Percentiles rank a stretch among this genome's conserved stretches.
Conservation (phyloP, 306 rosid species). For the Rubus idaeus region DNA sequence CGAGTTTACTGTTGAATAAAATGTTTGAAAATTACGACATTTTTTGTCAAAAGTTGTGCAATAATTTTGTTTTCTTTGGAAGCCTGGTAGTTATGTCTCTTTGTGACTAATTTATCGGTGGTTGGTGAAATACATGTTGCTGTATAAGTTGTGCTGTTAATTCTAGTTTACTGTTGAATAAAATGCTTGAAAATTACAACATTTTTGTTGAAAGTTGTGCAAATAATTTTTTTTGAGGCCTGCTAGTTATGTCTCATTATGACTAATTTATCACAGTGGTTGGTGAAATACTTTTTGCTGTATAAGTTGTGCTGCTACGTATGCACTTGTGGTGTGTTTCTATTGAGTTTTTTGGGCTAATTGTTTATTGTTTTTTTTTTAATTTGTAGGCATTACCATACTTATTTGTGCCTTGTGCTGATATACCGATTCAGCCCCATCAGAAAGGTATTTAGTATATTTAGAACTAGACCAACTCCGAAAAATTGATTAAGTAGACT, state of each 20-base stretch:
- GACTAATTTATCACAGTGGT: neutral
- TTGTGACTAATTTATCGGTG: too few species aligned
- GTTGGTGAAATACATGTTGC: neutral
- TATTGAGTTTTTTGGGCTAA: neutral
- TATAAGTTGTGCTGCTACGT: neutral
- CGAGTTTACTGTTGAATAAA: neutral
- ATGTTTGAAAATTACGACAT: neutral
- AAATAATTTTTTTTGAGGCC: neutral
- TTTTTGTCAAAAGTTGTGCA: neutral
- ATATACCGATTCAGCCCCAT: conserved; percentile 49
- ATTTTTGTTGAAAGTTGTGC: neutral
- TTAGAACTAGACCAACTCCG: neutral
- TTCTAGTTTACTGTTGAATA: neutral
- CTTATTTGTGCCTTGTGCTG: conserved; percentile 72
- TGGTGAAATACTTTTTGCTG: neutral
- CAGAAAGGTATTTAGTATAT: conserved; percentile 50
- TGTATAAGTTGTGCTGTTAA: neutral
- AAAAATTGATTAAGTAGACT: neutral
- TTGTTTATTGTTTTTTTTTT: conserved; percentile 20
- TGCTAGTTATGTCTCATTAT: too few species aligned
- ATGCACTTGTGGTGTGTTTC: neutral
- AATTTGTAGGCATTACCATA: conserved; percentile 73
- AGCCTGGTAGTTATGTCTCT: too few species aligned
- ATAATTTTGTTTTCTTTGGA: too few species aligned
- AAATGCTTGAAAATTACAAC: neutral